Evolutionary conservation across 148 eudicot genomes (phyloP), one percentile per base, ranked within the genome.

Genomic region (Vaccinium corymbosum): DNA sequence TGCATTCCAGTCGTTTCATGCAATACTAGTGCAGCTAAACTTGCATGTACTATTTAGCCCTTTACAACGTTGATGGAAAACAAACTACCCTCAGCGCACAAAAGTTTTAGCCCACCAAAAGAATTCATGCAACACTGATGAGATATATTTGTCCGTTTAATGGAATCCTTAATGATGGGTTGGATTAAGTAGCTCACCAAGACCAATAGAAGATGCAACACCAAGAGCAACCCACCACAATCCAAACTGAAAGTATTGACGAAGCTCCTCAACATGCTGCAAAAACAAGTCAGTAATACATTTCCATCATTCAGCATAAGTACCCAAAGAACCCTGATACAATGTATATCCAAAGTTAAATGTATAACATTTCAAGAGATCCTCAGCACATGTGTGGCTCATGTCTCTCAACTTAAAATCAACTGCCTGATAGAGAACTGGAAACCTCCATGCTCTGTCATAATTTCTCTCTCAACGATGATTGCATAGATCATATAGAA

Each of bases 151-250:
- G 66, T 38, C 19, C 27, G 71, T 59, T 38, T 7, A 49, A 48
- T 35, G 14, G 48, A 68, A 29, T 56, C 11, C 50, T 7, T 71
- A 22, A 61, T 14, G 48, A 16, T n/a, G 2, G 13, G 7, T 16
- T 11, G 35, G 10, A 46, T 55, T 29, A 62, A 17, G 35, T 76
- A 64, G 51, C 98, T 86, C 91, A 97, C 99, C 99, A 85, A 97
- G 97, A 80, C 99, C 99, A 89, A 96, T 94, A 72, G 99, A 96
- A 86, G 99, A 96, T 64, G 98, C 99, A 88, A 96, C 95, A 77
- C 99, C 99, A 88, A 96, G 98, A 57, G 95, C 94, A 84, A 89
- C 87, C 99, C 99, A 96, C 99, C 99, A 96, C 82, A 96, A 79
- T 84, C 90, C 95, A 91, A 92, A 96, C 90, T 86, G 91, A 59